A percentile compares a stretch with the other conserved stretches of the same genome.
Conservation (phyloP, 1,284 basidiomycete species). For the Marasmius tenuissimus region DNA sequence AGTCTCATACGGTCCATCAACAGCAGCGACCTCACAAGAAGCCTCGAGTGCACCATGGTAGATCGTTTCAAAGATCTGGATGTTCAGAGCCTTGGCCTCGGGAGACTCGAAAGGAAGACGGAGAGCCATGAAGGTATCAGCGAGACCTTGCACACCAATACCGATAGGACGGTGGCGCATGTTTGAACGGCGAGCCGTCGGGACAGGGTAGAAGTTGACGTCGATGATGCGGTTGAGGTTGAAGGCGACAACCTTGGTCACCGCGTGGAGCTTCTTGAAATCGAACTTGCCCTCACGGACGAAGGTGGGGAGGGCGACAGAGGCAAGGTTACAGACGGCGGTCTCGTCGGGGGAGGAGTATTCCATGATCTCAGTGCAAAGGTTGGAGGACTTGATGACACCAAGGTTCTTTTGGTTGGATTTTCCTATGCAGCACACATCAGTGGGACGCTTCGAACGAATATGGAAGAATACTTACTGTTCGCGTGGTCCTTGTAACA, state of each 20-base stretch:
- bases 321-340: conserved; percentile 98
- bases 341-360: conserved; percentile 98
- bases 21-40: conserved; percentile 85
- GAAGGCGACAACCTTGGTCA: conserved; percentile 88
- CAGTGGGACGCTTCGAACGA: conserved; percentile 7
- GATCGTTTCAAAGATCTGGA: conserved; percentile 98
- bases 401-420: conserved; percentile 99
- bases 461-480: conserved; percentile 42
- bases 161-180: conserved; percentile 98
- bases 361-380: conserved; percentile 99
- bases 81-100: conserved; percentile 87
- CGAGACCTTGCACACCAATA: conserved; percentile 97
- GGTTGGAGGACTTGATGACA: conserved; percentile 98
- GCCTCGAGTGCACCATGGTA: conserved; percentile 96
- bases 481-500: conserved; percentile 94
- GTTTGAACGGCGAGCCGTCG: conserved; percentile 91
- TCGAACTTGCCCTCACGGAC: conserved; percentile 79
- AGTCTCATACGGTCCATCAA: conserved; percentile 87
- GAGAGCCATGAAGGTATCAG: conserved; percentile 97
- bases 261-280: conserved; percentile 94
- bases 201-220: conserved; percentile 92
- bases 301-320: conserved; percentile 91
- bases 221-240: conserved; percentile 97
- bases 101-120: conserved; percentile 94
- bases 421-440: conserved; percentile 56